Conservation (phyloP, 228 moss, liverwort and hornwort genomes). For the Sphagnum fallax region DNA sequence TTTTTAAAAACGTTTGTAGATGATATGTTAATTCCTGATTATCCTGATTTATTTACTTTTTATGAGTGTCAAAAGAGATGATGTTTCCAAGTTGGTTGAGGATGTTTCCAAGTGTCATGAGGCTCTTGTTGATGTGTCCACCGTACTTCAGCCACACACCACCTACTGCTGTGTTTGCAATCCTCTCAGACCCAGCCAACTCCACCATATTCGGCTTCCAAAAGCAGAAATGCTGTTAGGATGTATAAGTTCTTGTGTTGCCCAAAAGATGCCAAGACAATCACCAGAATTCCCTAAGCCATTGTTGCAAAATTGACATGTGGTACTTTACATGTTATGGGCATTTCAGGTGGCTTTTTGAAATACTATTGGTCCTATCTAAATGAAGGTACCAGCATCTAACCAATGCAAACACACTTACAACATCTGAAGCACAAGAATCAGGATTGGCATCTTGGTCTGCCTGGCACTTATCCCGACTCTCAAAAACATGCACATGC, state of each 20-base stretch:
- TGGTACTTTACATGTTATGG: too few relatives aligned
- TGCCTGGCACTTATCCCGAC: constrained; percentile 66
- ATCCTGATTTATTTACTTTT: too few relatives aligned
- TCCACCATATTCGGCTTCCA: constrained; percentile 75
- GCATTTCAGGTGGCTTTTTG: too few relatives aligned
- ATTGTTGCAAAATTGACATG: too few relatives aligned
- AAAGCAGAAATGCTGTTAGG: too few relatives aligned
- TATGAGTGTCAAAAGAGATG: background rate
- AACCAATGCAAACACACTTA: constrained; percentile 85
- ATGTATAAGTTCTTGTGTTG: background rate
- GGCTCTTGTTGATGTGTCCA: constrained; percentile 81
- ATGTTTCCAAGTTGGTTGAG: constrained; percentile 90
- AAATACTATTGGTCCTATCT: too few relatives aligned
- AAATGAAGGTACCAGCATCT: constrained; percentile 2
- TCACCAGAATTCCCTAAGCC: background rate
- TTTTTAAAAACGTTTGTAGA: too few relatives aligned
- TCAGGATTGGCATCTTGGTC: constrained; percentile 26
- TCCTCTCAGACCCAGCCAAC: constrained; percentile 67
- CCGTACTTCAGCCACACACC: constrained; percentile 43
- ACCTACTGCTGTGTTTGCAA: constrained; percentile 39
- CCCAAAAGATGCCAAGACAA: background rate
- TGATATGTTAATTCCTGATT: too few relatives aligned
- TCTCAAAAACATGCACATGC: constrained; percentile 70
- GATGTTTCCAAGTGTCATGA: constrained; percentile 82
- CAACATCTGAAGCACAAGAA: constrained; percentile 46